A percentile compares a stretch with the other conserved stretches of the same genome.
Evolutionary conservation across 805 yeast species (phyloP).

Genomic region (Saccharomycopsis javanensis): DNA sequence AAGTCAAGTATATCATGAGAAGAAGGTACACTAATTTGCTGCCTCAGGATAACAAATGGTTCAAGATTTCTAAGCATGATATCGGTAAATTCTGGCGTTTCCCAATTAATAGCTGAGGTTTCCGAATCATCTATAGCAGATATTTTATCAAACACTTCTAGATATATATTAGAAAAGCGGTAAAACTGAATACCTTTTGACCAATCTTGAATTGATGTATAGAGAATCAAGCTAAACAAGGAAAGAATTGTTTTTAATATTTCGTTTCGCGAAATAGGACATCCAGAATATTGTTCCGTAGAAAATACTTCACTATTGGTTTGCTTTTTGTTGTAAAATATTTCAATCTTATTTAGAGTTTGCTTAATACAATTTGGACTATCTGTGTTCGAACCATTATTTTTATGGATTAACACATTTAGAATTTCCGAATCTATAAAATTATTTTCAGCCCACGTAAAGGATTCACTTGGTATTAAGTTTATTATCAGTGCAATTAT

Average conservation of each 20-base stretch:
- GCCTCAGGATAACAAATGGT: not conserved
- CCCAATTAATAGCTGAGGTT: not conserved
- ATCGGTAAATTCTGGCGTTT: not conserved
- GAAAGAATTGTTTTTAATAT: not conserved
- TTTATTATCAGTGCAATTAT: conserved; percentile 4
- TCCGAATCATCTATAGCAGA: not conserved
- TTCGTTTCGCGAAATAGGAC: not conserved
- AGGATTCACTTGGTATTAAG: conserved; percentile 8
- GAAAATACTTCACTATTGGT: not conserved
- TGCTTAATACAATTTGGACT: not conserved
- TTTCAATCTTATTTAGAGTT: not conserved
- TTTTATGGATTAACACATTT: not conserved
- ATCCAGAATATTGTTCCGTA: not conserved
- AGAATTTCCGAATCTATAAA: not conserved
- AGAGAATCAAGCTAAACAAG: not conserved
- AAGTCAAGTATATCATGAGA: conserved; percentile 1
- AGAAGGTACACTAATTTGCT: not conserved
- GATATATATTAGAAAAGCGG: conserved; percentile 3
- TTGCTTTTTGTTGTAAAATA: not conserved
- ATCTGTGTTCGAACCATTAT: not conserved
- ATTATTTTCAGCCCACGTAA: not conserved
- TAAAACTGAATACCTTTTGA: conserved; percentile 1
- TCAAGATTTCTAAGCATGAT: not conserved
- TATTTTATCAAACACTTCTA: conserved; percentile 9
- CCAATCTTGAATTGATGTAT: not conserved